Base-by-base conservation (phyloP, 768 basidiomycete species). In the Chlorophyllum brunneum region DNA sequence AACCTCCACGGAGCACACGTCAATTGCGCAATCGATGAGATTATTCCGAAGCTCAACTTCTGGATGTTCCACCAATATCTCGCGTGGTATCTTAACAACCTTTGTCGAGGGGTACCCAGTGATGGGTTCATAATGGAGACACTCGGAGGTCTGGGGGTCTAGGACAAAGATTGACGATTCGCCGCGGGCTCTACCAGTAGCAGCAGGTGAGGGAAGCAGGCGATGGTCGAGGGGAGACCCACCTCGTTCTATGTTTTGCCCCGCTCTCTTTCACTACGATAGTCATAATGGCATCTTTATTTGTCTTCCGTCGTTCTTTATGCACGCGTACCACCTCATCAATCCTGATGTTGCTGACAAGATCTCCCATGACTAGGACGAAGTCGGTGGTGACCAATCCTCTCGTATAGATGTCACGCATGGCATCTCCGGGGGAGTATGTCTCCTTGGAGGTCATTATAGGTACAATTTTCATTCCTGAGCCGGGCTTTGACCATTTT, bases 201-300 rank as follows among this genome's bases (percentile, higher is more conserved):
- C 4, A 9, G 54, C 39, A 56, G 40, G 39, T 29, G 48, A 49
- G 44, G 54, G 54, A 40, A 40, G 30, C 7, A 23, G 33, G 7
- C 10, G 29, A 27, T 51, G 36, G 31, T 29, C 38, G 23, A 16
- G 36, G 49, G 44, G 16, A 41, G 18, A 41, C 80, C 48, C 58
- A 88, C 90, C 86, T 81, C 42, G 88, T 88, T 42, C 88, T 74
- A 69, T 90, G 91, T 56, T 65, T 70, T 6, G 75, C 76, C 11
- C 86, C 87, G 59, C 82, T 82, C 68, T 88, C 84, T 68, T 90
- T 91, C 53, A 90, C 88, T 11, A 92, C 92, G 76, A 98, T 92
- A 23, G 93, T 94, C 92, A 99, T 94, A 62, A 94, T 92, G 33
- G 88, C 90, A 65, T 98, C 90, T 72, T 92, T 91, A 68, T 95